Percentiles rank a stretch among this genome's conserved stretches.
These are phyloP conservation scores for Rhodocollybia butyracea DNA, from an alignment of 768 basidiomycete genomes.

Conservation along the genomic window DNA sequence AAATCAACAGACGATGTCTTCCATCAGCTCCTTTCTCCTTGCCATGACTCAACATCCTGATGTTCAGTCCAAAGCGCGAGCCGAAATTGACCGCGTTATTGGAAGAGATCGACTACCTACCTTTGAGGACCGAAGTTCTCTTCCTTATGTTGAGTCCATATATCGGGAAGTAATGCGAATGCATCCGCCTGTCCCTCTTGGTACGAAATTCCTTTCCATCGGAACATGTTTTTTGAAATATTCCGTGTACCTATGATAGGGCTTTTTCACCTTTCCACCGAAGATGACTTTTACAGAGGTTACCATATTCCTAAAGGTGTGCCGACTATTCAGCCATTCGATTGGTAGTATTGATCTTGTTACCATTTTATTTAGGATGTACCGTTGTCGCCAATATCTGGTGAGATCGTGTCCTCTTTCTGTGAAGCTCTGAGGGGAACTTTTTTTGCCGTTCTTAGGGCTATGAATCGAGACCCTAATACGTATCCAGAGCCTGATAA, in stretches of 20 bases:
- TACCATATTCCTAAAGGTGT: conserved; percentile 18
- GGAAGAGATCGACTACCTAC: neutral
- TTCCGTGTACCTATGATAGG: too few relatives aligned
- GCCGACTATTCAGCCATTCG: neutral
- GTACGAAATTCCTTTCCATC: neutral
- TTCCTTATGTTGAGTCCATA: conserved; percentile 3
- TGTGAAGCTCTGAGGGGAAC: neutral
- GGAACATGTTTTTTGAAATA: neutral
- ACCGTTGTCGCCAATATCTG: conserved; percentile 15
- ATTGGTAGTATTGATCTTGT: neutral
- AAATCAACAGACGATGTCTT: neutral
- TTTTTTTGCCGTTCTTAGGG: neutral
- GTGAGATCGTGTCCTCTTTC: neutral
- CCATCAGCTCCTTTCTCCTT: neutral
- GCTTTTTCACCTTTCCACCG: conserved; percentile 19
- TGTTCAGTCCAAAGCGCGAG: neutral
- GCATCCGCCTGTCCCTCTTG: neutral
- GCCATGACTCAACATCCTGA: neutral
- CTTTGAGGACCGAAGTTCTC: neutral
- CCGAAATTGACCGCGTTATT: neutral
- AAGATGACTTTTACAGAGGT: conserved; percentile 24
- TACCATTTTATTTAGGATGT: conserved; percentile 11
- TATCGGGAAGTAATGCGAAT: neutral
- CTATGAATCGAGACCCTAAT: conserved; percentile 9
- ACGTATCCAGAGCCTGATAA: conserved; percentile 6